Evolutionary conservation across 306 rosid genomes (phyloP).

Genomic region (Trifolium dubium): DNA sequence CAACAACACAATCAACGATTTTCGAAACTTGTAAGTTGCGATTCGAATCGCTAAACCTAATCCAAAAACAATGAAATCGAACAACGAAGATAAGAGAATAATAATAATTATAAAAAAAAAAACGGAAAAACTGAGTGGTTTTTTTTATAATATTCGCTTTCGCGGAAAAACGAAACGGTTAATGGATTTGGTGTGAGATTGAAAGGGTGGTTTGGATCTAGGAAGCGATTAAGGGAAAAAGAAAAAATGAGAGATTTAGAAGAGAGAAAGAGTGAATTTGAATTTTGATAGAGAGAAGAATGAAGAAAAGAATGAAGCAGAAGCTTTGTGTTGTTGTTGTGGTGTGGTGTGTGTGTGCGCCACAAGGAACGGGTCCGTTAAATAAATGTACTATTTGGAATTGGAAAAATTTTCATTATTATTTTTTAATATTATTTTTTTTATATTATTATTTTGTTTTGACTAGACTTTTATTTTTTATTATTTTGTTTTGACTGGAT

Average conservation of each 20-base stretch:
- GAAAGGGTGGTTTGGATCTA: conserved; percentile 25
- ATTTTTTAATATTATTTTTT: too few relatives aligned
- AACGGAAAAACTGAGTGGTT: neutral
- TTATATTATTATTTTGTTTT: too few relatives aligned
- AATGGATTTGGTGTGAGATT: neutral
- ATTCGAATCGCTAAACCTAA: neutral
- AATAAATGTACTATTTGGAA: too few relatives aligned
- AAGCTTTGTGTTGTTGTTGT: conserved; percentile 34
- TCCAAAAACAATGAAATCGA: conserved; percentile 32
- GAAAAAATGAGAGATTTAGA: conserved; percentile 15
- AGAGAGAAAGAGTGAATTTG: conserved; percentile 41
- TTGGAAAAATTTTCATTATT: too few relatives aligned
- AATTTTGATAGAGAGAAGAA: conserved; percentile 38
- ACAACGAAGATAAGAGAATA: conserved; percentile 15
- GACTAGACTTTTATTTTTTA: too few relatives aligned
- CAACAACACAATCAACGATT: neutral
- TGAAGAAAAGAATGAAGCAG: conserved; percentile 21
- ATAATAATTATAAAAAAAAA: neutral
- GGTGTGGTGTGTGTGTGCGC: conserved; percentile 24
- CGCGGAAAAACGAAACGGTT: neutral
- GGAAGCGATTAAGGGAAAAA: neutral
- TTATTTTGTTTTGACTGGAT: too few relatives aligned
- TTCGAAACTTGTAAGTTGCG: neutral
- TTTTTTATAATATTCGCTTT: neutral
- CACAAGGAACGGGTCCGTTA: too few relatives aligned